Conservation (phyloP, 139 green algal species). For the Picochlorum sp. region DNA sequence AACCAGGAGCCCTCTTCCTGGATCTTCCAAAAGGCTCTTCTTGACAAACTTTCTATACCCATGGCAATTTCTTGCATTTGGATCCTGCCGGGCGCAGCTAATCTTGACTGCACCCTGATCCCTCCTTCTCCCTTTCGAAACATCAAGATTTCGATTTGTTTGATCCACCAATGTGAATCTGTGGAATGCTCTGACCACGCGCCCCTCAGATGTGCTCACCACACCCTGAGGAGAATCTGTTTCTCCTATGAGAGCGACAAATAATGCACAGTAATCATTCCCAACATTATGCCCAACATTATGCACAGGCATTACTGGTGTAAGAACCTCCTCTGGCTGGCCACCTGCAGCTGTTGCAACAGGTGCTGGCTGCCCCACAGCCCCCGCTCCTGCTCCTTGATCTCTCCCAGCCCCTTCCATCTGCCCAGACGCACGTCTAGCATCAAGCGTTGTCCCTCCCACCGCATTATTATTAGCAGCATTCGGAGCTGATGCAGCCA, state of each 20-base stretch:
- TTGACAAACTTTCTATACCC: constrained; percentile 97
- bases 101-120: constrained; percentile 93
- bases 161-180: constrained; percentile 95
- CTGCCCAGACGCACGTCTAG: constrained; percentile 7
- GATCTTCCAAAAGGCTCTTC: constrained; percentile 82
- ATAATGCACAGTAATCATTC: constrained; percentile 90
- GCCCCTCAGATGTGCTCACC: constrained; percentile 82
- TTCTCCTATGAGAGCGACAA: constrained; percentile 88
- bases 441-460: not conserved
- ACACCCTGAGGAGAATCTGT: constrained; percentile 65
- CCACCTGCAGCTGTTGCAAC: constrained; percentile 6
- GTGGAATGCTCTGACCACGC: constrained; percentile 90
- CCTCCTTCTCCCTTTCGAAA: constrained; percentile 80
- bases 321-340: constrained; percentile 15
- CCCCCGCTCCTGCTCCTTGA: not conserved
- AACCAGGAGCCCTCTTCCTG: constrained; percentile 60
- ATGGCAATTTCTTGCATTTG: constrained; percentile 93
- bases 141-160: constrained; percentile 56
- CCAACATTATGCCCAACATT: not conserved
- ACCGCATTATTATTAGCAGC: not conserved
- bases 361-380: not conserved
- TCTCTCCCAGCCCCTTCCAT: constrained; percentile 7
- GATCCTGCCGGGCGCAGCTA: constrained; percentile 82
- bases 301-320: constrained; percentile 1
- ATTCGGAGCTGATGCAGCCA: constrained; percentile 3